These are phyloP conservation scores for Incumbomyces lentus DNA, from an alignment of 2,329 filamentous ascomycete genomes.

Conservation along the genomic window DNA sequence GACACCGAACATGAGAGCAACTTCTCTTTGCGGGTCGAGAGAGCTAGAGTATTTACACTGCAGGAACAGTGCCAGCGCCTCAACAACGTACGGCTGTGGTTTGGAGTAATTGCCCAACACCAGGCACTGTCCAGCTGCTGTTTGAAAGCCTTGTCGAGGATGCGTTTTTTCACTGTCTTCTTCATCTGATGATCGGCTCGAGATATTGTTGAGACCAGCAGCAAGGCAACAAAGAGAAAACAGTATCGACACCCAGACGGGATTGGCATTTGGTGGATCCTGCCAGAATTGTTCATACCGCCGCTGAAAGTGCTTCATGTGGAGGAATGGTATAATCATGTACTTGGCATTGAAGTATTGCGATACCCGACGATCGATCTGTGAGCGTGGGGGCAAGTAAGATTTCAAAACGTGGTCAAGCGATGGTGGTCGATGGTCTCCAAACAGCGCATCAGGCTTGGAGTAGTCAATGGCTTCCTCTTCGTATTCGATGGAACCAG, in stretches of 20 bases:
- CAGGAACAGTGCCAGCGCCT: conserved; percentile 31
- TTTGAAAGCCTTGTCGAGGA: conserved; percentile 27
- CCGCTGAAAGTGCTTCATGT: conserved; percentile 12
- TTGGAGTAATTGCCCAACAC: conserved; percentile 34
- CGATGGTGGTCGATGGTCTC: conserved; percentile 6
- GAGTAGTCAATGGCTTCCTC: conserved; percentile 11
- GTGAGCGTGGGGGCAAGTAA: conserved; percentile 13
- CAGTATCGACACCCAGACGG: conserved; percentile 44
- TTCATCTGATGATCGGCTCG: conserved; percentile 25
- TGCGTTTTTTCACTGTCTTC: conserved; percentile 35
- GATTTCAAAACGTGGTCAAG: conserved; percentile 16
- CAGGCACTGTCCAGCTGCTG: conserved; percentile 41
- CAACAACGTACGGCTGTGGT: conserved; percentile 19
- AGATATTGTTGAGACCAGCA: conserved; percentile 10
- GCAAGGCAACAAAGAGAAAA: conserved; percentile 39
- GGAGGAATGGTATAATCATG: conserved; percentile 17
- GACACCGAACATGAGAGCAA: conserved; percentile 45
- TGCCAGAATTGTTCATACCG: conserved; percentile 46
- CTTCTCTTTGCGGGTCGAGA: conserved; percentile 44
- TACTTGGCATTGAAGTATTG: conserved; percentile 19
- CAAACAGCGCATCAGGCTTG: conserved; percentile 13
- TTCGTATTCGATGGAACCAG: conserved; percentile 9
- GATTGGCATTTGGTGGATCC: conserved; percentile 36
- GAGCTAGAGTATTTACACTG: conserved; percentile 44
- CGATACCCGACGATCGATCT: conserved; percentile 17